A percentile compares a stretch with the other conserved stretches of the same genome.
Conservation (phyloP, 306 rosid genomes). For the Dalbergia cultrata region DNA sequence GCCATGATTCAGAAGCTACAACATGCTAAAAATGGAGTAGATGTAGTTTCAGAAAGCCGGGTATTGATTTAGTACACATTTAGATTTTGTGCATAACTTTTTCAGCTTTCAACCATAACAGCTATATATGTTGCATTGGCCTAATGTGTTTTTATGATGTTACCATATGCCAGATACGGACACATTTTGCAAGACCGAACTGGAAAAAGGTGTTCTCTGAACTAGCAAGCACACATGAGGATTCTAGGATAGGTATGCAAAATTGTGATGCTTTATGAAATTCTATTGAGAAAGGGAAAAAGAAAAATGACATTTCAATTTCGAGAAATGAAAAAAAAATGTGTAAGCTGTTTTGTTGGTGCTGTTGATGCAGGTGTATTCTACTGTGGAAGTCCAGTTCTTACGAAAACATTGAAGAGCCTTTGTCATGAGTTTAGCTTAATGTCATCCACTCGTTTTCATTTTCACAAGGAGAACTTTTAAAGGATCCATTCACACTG, state of each 20-base stretch:
- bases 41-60: slow-evolving; percentile 90
- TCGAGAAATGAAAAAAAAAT: background rate
- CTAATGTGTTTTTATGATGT: slow-evolving; percentile 22
- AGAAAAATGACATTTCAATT: slow-evolving; percentile 8
- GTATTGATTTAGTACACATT: slow-evolving; percentile 50
- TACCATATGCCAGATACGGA: slow-evolving; percentile 66
- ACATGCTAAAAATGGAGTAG: slow-evolving; percentile 90
- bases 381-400: slow-evolving; percentile 80
- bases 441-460: slow-evolving; percentile 63
- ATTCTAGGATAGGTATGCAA: slow-evolving; percentile 69
- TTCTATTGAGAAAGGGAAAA: background rate
- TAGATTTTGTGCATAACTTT: background rate
- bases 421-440: slow-evolving; percentile 57
- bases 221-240: slow-evolving; percentile 60
- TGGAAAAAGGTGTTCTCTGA: slow-evolving; percentile 80
- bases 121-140: background rate
- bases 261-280: slow-evolving; percentile 10
- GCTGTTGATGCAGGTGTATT: slow-evolving; percentile 77
- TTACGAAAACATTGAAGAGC: slow-evolving; percentile 47
- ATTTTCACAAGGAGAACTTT: slow-evolving; percentile 92
- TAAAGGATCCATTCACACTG: slow-evolving; percentile 37
- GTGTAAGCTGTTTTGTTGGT: slow-evolving; percentile 28
- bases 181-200: slow-evolving; percentile 94
- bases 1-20: slow-evolving; percentile 88
- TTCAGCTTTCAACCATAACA: background rate